These are phyloP conservation scores for Penicillium dipodomyicola DNA, from an alignment of 495 filamentous ascomycete genomes.

Conservation along the genomic window DNA sequence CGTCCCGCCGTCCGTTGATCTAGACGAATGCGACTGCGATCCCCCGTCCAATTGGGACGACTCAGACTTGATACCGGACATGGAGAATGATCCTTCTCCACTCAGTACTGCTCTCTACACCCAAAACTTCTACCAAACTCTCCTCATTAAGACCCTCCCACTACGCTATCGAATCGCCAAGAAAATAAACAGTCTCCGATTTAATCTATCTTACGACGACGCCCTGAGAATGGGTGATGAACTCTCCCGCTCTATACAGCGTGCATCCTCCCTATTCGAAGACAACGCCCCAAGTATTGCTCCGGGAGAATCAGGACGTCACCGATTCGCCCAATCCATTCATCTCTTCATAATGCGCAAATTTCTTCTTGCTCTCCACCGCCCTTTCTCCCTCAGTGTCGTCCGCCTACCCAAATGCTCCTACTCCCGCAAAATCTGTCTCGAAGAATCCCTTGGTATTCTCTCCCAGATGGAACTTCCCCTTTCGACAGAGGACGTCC, in stretches of 20 bases:
- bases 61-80: constrained; percentile 48
- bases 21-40: constrained; percentile 49
- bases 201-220: constrained; percentile 51
- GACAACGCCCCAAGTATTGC: constrained; percentile 26
- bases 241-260: constrained; percentile 36
- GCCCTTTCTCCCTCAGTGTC: constrained; percentile 51
- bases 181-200: constrained; percentile 48
- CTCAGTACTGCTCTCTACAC: constrained; percentile 42
- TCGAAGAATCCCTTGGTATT: constrained; percentile 52
- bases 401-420: constrained; percentile 50
- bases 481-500: constrained; percentile 15
- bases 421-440: constrained; percentile 54
- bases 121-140: constrained; percentile 50
- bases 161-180: constrained; percentile 49
- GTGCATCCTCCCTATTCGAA: constrained; percentile 26
- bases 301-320: constrained; percentile 20
- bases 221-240: constrained; percentile 47
- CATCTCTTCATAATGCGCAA: constrained; percentile 49
- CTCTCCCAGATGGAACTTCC: constrained; percentile 44
- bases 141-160: constrained; percentile 47
- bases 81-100: constrained; percentile 31
- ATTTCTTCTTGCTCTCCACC: constrained; percentile 53
- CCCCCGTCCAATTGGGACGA: constrained; percentile 58
- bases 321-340: constrained; percentile 35
- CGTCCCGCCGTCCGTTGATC: constrained; percentile 48